Percentiles rank a stretch among this genome's conserved stretches.
Conservation (phyloP, 2,329 filamentous ascomycete genomes). For the Ceratocystiopsis sp. region DNA sequence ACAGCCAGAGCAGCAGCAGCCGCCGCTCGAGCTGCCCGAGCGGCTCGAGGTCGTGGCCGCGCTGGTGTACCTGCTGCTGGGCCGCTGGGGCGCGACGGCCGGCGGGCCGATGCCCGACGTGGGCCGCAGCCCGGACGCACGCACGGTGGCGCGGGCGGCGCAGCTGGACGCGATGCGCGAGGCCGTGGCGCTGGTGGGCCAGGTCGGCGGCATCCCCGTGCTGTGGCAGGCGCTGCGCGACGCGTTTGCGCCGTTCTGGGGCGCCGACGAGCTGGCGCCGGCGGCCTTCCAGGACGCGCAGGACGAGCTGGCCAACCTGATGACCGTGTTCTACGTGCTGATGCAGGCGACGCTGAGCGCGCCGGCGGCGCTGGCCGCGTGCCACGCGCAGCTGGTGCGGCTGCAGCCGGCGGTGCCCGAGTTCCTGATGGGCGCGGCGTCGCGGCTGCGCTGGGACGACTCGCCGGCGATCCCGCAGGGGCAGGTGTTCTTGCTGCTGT, state of each 20-base stretch:
- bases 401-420: conserved; percentile 53
- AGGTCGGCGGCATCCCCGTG: conserved; percentile 30
- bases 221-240: conserved; percentile 33
- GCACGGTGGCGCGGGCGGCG: conserved; percentile 33
- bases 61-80: conserved; percentile 45
- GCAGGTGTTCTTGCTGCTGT: conserved; percentile 64
- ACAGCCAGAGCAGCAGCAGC: no score
- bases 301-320: conserved; percentile 20
- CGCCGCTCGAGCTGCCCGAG: conserved; percentile 14
- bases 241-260: conserved; percentile 35
- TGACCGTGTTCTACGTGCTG: conserved; percentile 16
- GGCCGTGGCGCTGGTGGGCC: conserved; percentile 33
- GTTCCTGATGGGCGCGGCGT: conserved; percentile 52
- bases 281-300: conserved; percentile 32
- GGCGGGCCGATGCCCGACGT: conserved; percentile 23
- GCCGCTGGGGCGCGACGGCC: conserved; percentile 54
- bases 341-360: conserved; percentile 40
- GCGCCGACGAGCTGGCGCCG: conserved; percentile 25
- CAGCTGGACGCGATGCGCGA: conserved; percentile 44
- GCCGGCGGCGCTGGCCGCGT: conserved; percentile 27
- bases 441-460: conserved; percentile 58
- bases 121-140: conserved; percentile 22
- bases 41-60: conserved; percentile 37
- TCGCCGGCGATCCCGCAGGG: conserved; percentile 43
- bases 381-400: conserved; percentile 31